Conservation (phyloP, 768 basidiomycete genomes). For the Suillus ampliporus region DNA sequence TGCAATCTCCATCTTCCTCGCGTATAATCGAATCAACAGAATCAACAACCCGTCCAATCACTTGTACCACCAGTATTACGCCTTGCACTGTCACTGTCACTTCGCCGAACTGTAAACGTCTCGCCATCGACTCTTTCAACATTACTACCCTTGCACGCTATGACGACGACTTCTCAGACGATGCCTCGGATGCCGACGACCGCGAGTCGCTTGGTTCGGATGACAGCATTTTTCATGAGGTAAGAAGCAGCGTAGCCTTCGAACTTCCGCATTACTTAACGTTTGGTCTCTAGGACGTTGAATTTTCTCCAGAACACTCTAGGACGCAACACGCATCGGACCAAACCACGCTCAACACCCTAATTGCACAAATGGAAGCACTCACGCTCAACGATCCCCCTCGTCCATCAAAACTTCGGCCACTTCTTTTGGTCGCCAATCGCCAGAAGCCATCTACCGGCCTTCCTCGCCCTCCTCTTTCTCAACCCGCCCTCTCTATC, state of each 20-base stretch:
- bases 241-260: neutral
- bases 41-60: neutral
- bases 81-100: neutral
- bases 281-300: neutral
- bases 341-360: neutral
- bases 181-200: neutral
- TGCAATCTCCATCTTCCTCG: neutral
- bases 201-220: neutral
- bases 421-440: neutral
- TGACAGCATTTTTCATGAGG: neutral
- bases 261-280: neutral
- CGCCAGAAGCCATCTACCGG: neutral
- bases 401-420: neutral
- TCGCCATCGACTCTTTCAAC: too few species aligned
- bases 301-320: neutral
- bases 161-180: neutral
- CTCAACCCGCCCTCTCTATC: neutral
- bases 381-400: neutral
- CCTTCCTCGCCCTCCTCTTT: neutral
- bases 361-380: neutral
- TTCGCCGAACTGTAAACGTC: too few species aligned
- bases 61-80: neutral
- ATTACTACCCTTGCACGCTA: too few species aligned
- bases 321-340: neutral
- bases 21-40: neutral